Evolutionary conservation across 2,329 filamentous ascomycete genomes (phyloP).

Genomic region (Biscogniauxia mediterranea): DNA sequence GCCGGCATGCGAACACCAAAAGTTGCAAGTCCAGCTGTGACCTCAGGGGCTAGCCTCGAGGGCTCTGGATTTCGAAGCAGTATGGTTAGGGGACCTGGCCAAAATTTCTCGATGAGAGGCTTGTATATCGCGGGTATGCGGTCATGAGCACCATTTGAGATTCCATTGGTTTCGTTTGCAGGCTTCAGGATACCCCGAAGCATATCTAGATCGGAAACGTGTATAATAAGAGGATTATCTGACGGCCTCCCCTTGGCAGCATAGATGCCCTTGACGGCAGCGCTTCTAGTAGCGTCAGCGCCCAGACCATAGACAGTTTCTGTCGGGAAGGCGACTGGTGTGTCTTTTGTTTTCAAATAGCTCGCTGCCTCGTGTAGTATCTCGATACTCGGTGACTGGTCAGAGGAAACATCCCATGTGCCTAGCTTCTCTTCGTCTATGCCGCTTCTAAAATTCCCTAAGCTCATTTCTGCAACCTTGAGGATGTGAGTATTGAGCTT

Average conservation of each 20-base stretch:
- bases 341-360: conserved; percentile 62
- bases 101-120: conserved; percentile 77
- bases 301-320: conserved; percentile 97
- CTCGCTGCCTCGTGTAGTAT: conserved; percentile 62
- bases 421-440: conserved; percentile 23
- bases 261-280: conserved; percentile 88
- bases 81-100: conserved; percentile 93
- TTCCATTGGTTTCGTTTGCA: conserved; percentile 20
- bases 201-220: conserved; percentile 80
- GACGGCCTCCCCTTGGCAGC: conserved; percentile 83
- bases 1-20: conserved; percentile 91
- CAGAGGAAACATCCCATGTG: conserved; percentile 28
- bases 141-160: conserved; percentile 31
- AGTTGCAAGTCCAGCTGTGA: conserved; percentile 79
- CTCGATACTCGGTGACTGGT: conserved; percentile 21
- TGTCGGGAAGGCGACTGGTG: conserved; percentile 91
- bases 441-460: conserved; percentile 28
- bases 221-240: conserved; percentile 94
- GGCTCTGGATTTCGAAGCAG: conserved; percentile 72
- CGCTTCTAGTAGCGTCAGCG: conserved; percentile 87
- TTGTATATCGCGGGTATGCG: conserved; percentile 72
- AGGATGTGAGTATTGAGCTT: conserved; percentile 24
- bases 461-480: conserved; percentile 19
- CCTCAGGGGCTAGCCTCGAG: conserved; percentile 79
- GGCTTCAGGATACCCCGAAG: conserved; percentile 59